These are phyloP conservation scores for Phaffia australis DNA, from an alignment of 768 basidiomycete genomes.

Conservation along the genomic window DNA sequence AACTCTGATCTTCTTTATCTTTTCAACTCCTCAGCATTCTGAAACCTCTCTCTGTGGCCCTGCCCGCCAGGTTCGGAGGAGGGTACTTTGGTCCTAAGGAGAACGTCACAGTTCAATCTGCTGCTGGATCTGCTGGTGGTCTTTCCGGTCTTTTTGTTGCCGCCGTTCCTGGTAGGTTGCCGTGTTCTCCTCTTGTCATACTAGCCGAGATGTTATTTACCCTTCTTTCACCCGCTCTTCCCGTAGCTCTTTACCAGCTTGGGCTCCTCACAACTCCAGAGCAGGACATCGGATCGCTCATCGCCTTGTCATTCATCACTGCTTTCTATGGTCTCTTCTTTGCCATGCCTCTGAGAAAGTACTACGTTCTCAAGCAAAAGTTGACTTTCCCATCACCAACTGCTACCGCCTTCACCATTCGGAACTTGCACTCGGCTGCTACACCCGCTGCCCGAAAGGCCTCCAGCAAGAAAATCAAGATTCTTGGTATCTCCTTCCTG, in stretches of 20 bases:
- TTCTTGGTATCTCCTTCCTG: slow-evolving; percentile 45
- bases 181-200: slow-evolving; percentile 48
- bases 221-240: slow-evolving; percentile 41
- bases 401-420: slow-evolving; percentile 57
- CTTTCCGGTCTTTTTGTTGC: slow-evolving; percentile 24
- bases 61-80: slow-evolving; percentile 43
- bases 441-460: slow-evolving; percentile 42
- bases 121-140: slow-evolving; percentile 43
- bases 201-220: slow-evolving; percentile 30
- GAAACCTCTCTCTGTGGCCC: slow-evolving; percentile 47
- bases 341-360: slow-evolving; percentile 53
- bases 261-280: slow-evolving; percentile 43
- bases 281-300: slow-evolving; percentile 44
- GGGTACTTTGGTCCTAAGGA: slow-evolving; percentile 54
- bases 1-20: slow-evolving; percentile 3
- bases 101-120: slow-evolving; percentile 54
- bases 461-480: slow-evolving; percentile 51
- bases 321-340: slow-evolving; percentile 55
- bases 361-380: slow-evolving; percentile 55
- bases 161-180: slow-evolving; percentile 40
- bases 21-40: slow-evolving; percentile 52
- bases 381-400: slow-evolving; percentile 56
- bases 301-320: slow-evolving; percentile 41
- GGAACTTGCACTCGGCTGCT: slow-evolving; percentile 48
- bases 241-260: slow-evolving; percentile 50